Conservation (phyloP, 306 rosid species). For the Sicyos edulis region DNA sequence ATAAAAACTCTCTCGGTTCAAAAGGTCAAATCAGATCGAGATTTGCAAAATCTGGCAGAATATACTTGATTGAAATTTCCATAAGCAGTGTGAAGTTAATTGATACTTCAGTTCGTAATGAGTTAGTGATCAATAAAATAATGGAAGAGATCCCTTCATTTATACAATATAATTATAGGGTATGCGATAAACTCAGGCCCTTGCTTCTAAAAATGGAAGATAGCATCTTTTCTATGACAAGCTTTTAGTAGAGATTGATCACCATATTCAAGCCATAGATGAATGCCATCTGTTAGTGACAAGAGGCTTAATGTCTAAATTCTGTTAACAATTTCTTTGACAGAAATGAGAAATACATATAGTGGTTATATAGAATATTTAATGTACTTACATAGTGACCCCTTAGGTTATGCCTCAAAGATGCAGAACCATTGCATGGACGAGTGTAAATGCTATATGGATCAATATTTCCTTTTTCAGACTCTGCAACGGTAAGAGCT, state of each 20-base stretch:
- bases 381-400: slow-evolving; percentile 70
- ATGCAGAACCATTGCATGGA: slow-evolving; percentile 55
- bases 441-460: slow-evolving; percentile 71
- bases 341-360: not conserved
- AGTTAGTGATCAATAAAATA: not conserved
- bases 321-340: not conserved
- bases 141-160: not conserved
- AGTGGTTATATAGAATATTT: not conserved
- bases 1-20: not conserved
- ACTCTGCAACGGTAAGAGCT: slow-evolving; percentile 45
- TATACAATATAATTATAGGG: not conserved
- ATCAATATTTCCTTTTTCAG: slow-evolving; percentile 83
- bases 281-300: not conserved
- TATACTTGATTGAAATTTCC: not conserved
- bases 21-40: slow-evolving; percentile 9
- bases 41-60: not conserved
- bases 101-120: not conserved
- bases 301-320: not conserved
- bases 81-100: not conserved
- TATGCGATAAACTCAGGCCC: not conserved
- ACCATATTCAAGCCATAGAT: slow-evolving; percentile 7
- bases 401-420: slow-evolving; percentile 49
- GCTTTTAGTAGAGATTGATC: not conserved
- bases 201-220: not conserved
- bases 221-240: not conserved